Evolutionary conservation across 768 basidiomycete genomes (phyloP).

Genomic region (Pleurotus tuoliensis): DNA sequence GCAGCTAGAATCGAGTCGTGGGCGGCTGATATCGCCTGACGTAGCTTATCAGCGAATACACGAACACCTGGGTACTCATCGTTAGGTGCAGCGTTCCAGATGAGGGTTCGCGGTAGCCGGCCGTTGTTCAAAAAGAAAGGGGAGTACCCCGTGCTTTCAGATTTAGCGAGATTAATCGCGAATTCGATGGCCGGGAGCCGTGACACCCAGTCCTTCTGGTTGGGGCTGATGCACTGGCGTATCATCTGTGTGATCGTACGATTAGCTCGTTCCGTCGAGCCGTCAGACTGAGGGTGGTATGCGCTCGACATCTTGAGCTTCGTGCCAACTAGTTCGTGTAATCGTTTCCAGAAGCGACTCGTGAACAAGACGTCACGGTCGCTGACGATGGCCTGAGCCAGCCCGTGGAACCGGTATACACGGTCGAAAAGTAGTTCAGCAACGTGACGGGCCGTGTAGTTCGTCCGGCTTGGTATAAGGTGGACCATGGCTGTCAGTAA

Average conservation of each 20-base stretch:
- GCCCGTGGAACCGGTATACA: constrained; percentile 24
- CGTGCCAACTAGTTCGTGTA: constrained; percentile 14
- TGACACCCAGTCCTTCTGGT: constrained; percentile 11
- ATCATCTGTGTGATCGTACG: constrained; percentile 26
- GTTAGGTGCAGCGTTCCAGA: too few relatives aligned
- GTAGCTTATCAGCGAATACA: constrained; percentile 16
- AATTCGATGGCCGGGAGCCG: too few relatives aligned
- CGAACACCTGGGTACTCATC: constrained; percentile 17
- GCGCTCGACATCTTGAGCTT: constrained; percentile 22
- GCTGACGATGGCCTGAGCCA: constrained; percentile 19
- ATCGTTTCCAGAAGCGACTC: constrained; percentile 10
- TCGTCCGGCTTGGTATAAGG: constrained; percentile 9
- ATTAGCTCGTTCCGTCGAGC: constrained; percentile 20
- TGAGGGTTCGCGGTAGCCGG: too few relatives aligned
- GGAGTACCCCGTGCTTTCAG: constrained; percentile 11
- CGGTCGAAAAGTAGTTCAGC: constrained; percentile 17
- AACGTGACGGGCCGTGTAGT: constrained; percentile 12
- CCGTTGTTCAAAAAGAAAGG: too few relatives aligned
- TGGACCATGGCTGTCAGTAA: constrained; percentile 11
- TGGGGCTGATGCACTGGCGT: constrained; percentile 14
- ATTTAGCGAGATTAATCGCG: constrained; percentile 13
- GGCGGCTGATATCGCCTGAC: constrained; percentile 17
- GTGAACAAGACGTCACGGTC: too few relatives aligned
- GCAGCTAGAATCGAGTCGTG: constrained; percentile 23
- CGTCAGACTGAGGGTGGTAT: too few relatives aligned